These are phyloP conservation scores for Miscanthus lutarioriparius DNA, from an alignment of 176 grass and related monocot genomes.

Conservation along the genomic window DNA sequence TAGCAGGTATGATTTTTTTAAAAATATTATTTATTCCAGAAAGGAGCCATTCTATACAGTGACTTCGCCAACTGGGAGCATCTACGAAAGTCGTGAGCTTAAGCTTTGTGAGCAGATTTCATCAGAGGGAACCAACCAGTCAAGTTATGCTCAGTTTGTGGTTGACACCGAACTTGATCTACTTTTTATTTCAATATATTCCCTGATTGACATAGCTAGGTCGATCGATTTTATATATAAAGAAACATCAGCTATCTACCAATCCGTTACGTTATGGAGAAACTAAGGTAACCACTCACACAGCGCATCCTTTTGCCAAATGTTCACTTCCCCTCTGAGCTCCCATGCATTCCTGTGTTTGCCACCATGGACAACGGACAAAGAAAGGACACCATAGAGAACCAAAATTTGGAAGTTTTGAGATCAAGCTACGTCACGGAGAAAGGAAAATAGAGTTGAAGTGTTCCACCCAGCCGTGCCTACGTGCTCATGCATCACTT, in stretches of 20 bases:
- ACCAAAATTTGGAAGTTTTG: not conserved
- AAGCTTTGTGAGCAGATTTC: too few relatives aligned
- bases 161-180: too few relatives aligned
- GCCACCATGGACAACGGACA: not conserved
- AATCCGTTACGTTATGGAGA: too few relatives aligned
- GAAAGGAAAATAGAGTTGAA: slow-evolving; percentile 24
- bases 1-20: too few relatives aligned
- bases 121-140: too few relatives aligned
- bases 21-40: too few relatives aligned
- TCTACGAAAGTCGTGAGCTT: too few relatives aligned
- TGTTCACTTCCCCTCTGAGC: not conserved
- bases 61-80: too few relatives aligned
- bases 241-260: not conserved
- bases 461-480: slow-evolving; percentile 34
- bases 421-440: not conserved
- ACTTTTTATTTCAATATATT: not conserved
- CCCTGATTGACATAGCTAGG: not conserved
- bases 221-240: not conserved
- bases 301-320: not conserved
- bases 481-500: too few relatives aligned
- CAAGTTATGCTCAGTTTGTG: too few relatives aligned
- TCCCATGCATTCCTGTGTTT: not conserved
- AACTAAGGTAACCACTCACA: not conserved
- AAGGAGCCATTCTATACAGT: too few relatives aligned
- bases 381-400: not conserved